These are phyloP conservation scores for Ettlia oleoabundans DNA, from an alignment of 139 green algal genomes.

Conservation along the genomic window DNA sequence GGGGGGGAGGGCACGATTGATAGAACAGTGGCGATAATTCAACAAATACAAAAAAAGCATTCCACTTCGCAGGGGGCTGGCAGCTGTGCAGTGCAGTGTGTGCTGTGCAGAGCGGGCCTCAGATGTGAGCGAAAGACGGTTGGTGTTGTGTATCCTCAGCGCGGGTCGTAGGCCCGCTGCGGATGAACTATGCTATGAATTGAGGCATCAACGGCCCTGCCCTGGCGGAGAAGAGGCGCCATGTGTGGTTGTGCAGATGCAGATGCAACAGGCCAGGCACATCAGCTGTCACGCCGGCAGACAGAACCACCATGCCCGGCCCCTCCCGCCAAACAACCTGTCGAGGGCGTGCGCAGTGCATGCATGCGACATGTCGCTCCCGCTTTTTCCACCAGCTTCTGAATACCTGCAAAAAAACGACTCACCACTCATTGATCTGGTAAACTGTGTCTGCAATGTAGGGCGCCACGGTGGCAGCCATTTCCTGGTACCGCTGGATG, in stretches of 20 bases:
- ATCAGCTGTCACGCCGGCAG: too few species aligned
- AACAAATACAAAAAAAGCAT: too few species aligned
- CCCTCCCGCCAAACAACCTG: too few species aligned
- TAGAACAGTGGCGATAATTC: too few species aligned
- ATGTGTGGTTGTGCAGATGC: neutral
- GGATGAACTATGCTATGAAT: constrained; percentile 35
- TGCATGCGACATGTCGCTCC: neutral
- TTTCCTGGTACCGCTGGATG: constrained; percentile 75
- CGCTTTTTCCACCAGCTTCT: too few species aligned
- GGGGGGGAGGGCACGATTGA: too few species aligned
- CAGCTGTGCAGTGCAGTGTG: neutral
- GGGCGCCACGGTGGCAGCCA: constrained; percentile 57
- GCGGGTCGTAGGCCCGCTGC: constrained; percentile 30
- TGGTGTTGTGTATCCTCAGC: constrained; percentile 10
- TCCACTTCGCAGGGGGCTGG: too few species aligned
- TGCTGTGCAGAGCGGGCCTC: neutral
- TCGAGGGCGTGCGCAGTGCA: neutral
- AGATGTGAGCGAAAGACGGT: constrained; percentile 36
- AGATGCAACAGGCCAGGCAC: neutral
- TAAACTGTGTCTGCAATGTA: constrained; percentile 86
- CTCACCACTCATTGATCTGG: constrained; percentile 67
- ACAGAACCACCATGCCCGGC: too few species aligned
- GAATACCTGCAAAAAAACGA: neutral
- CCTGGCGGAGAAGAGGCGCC: neutral
- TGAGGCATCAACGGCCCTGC: constrained; percentile 3